Base-by-base conservation (phyloP, 139 green algal species). In the Astrephomene gubernaculifera region DNA sequence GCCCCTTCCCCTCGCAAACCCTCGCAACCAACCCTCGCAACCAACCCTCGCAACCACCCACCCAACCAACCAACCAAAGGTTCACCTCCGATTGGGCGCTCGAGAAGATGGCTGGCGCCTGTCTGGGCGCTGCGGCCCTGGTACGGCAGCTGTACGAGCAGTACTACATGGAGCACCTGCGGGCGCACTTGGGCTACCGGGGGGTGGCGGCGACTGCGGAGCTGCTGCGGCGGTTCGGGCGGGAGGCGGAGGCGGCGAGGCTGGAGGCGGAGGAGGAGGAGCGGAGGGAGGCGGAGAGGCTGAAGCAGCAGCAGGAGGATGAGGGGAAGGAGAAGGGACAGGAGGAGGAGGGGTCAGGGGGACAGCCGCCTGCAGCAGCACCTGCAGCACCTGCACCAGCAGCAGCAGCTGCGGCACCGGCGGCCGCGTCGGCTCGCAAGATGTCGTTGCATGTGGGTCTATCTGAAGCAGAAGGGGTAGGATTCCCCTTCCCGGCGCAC, bases 51-150 rank as follows among this genome's bases (percentile, higher is more conserved):
- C 45, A 29, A 25, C 12, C 38, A 5, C 67, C 7, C n/a, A n/a
- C n/a, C n/a, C n/a, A n/a, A n/a, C n/a, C n/a, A n/a, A n/a, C n/a
- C n/a, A n/a, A n/a, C n/a, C 10, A 19, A 60, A 83, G 76, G 76
- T 83, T 31, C 41, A 73, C 76, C 6, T 65, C 60, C 4, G 76
- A 72, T 17, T 73, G 60, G 76, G 76, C 76, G 38, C 41, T 83
- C n/a, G 76, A 83, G 57, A 45, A 1, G 4, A 61, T 83, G 76
- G 76, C 76, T 29, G 41, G 38, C 14, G 61, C 76, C 29, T 25
- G 33, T 0, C 9, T 43, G n/a, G 41, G 36, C 7, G 25, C 60
- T 0, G 39, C 61, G 4, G 29, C 4, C 7, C 14, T 83, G n/a
- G 54, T 69, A 24, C 41, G 76, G 17, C 41, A 63, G n/a, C 41